phyloP scores from a whole-genome alignment of 768 basidiomycete genomes.

The Boletus subparvulus region DNA sequence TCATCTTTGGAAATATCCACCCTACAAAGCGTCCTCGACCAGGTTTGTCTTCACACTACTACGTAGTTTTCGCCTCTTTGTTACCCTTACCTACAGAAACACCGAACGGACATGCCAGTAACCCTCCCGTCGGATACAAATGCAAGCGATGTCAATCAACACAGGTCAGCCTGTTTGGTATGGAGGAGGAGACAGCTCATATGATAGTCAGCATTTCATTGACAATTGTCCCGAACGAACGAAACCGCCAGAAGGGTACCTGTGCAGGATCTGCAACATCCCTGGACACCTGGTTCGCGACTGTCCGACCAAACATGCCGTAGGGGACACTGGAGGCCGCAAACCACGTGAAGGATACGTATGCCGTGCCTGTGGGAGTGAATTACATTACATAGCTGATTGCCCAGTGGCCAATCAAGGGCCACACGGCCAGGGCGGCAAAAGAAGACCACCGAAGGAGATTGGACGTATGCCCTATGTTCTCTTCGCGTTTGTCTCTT shows the following conservation, averaged over 20 bases:
- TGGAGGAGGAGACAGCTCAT: constrained; percentile 1
- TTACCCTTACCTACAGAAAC: constrained; percentile 8
- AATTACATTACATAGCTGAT: constrained; percentile 82
- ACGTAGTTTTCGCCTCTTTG: not conserved
- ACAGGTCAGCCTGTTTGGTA: constrained; percentile 49
- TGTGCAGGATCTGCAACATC: constrained; percentile 86
- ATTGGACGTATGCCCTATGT: constrained; percentile 68
- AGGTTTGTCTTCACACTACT: constrained; percentile 38
- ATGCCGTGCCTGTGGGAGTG: constrained; percentile 89
- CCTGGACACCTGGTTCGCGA: constrained; percentile 86
- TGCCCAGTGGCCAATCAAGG: constrained; percentile 70
- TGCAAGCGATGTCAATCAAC: constrained; percentile 75
- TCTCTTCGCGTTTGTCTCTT: not conserved
- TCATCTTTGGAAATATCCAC: constrained; percentile 65
- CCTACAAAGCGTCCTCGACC: constrained; percentile 56
- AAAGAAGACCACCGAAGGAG: constrained; percentile 64
- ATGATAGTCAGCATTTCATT: constrained; percentile 62
- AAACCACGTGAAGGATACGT: constrained; percentile 86
- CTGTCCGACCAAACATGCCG: constrained; percentile 76
- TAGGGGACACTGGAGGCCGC: constrained; percentile 79
- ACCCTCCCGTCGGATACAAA: constrained; percentile 70
- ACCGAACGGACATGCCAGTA: constrained; percentile 45
- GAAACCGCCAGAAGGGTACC: constrained; percentile 79
- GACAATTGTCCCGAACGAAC: constrained; percentile 71
- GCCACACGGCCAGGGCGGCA: constrained; percentile 30